Conservation (phyloP, 148 eudicot species). For the Diospyros kaki region DNA sequence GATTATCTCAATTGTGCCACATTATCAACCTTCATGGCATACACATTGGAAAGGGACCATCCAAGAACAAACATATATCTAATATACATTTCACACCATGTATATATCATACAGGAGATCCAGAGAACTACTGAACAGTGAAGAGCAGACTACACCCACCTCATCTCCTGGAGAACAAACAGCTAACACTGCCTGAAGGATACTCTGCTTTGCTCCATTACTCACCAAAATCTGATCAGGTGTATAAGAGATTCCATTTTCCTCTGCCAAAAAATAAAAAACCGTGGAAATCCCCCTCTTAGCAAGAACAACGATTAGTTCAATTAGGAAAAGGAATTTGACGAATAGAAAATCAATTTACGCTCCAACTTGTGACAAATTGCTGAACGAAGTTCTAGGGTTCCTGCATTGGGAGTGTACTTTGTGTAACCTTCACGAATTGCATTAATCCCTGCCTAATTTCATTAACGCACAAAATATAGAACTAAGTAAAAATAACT, state of each 20-base stretch:
- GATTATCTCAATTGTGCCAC: not conserved
- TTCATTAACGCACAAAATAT: not conserved
- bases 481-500: conserved; percentile 1
- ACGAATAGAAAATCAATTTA: conserved; percentile 16
- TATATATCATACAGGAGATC: not conserved
- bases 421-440: conserved; percentile 86
- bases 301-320: not conserved
- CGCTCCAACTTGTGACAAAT: conserved; percentile 81
- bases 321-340: conserved; percentile 1
- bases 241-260: conserved; percentile 61
- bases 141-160: conserved; percentile 35
- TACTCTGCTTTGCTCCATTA: conserved; percentile 84
- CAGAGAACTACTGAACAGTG: not conserved
- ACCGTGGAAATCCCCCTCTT: not conserved
- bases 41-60: not conserved
- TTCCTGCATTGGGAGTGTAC: conserved; percentile 94
- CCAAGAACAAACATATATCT: not conserved
- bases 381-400: conserved; percentile 71
- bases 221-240: conserved; percentile 82
- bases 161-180: conserved; percentile 96
- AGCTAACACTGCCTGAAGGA: conserved; percentile 71
- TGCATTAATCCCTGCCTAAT: conserved; percentile 86
- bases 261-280: conserved; percentile 47
- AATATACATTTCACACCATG: not conserved
- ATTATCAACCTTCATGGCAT: not conserved